Evolutionary conservation across 441 rosid genomes (phyloP).

Genomic region (Gossypium davidsonii): DNA sequence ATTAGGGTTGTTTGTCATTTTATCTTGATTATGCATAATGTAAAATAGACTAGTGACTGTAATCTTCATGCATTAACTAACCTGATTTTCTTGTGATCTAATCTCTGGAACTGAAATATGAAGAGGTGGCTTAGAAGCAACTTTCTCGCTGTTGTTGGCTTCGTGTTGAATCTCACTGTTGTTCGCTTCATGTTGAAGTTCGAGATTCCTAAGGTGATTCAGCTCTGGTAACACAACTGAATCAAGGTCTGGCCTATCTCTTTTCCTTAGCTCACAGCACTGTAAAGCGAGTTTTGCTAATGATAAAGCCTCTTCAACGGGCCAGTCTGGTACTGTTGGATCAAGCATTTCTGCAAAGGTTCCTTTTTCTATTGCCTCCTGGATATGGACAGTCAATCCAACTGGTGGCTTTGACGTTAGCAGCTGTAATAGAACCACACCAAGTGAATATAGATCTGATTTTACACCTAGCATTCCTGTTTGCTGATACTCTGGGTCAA

Average conservation of each 20-base stretch:
- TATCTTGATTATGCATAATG: conserved; percentile 30
- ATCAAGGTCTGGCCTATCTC: conserved; percentile 73
- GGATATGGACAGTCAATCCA: conserved; percentile 51
- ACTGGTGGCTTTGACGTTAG: conserved; percentile 61
- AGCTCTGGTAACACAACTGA: conserved; percentile 57
- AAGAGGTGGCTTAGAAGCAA: background rate
- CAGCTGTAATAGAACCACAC: conserved; percentile 65
- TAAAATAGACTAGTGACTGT: background rate
- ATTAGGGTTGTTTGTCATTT: conserved; percentile 34
- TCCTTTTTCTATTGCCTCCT: conserved; percentile 43
- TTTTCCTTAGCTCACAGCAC: conserved; percentile 73
- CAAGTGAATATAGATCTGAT: conserved; percentile 72
- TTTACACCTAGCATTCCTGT: conserved; percentile 72
- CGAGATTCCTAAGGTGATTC: conserved; percentile 37
- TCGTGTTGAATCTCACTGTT: conserved; percentile 11
- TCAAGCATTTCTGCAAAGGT: conserved; percentile 49
- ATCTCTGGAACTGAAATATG: conserved; percentile 9
- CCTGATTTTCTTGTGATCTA: conserved; percentile 20
- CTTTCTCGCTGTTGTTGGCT: background rate
- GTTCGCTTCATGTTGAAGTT: conserved; percentile 16
- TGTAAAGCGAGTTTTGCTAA: conserved; percentile 56
- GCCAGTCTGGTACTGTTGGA: conserved; percentile 61
- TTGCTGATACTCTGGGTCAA: conserved; percentile 86
- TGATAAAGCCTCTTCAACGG: conserved; percentile 48
- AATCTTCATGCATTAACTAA: conserved; percentile 12